These are phyloP conservation scores for Vitellaria paradoxa DNA, from an alignment of 179 eudicot genomes.

Conservation along the genomic window DNA sequence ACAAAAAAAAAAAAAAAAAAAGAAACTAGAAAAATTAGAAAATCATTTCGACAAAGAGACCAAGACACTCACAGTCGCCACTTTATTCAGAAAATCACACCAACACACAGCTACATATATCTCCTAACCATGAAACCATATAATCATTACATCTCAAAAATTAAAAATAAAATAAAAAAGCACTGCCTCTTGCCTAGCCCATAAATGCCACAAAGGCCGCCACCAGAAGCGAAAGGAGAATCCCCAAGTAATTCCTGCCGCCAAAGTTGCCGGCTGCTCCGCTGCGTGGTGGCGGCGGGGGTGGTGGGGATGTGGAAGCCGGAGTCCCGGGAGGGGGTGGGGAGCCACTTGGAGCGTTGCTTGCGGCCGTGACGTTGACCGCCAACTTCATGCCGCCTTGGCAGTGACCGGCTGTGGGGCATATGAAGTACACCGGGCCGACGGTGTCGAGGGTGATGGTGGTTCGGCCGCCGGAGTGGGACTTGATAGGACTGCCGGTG, in stretches of 20 bases:
- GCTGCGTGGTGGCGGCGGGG: not conserved
- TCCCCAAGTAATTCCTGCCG: not conserved
- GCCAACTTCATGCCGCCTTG: not conserved
- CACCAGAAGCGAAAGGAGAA: not conserved
- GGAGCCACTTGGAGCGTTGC: not conserved
- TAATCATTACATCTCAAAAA: not conserved
- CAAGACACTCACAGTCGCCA: not conserved
- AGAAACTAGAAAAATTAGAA: too few relatives aligned
- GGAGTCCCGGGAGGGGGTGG: not conserved
- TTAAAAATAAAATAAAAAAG: not conserved
- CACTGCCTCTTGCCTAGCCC: constrained; percentile 1
- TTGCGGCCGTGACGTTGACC: not conserved
- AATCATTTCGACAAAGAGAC: too few relatives aligned
- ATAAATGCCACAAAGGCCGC: not conserved
- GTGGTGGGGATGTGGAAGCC: not conserved
- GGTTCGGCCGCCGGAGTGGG: not conserved
- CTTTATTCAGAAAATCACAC: not conserved
- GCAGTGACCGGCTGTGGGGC: not conserved
- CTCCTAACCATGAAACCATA: not conserved
- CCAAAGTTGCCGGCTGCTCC: not conserved
- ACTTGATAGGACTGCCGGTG: not conserved
- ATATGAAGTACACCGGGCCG: not conserved
- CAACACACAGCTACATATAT: not conserved
- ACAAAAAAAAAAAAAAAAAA: too few relatives aligned
- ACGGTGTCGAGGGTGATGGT: not conserved